Percentiles rank a stretch among this genome's conserved stretches.
Conservation (phyloP, 768 basidiomycete genomes). For the Lactarius akahatsu region DNA sequence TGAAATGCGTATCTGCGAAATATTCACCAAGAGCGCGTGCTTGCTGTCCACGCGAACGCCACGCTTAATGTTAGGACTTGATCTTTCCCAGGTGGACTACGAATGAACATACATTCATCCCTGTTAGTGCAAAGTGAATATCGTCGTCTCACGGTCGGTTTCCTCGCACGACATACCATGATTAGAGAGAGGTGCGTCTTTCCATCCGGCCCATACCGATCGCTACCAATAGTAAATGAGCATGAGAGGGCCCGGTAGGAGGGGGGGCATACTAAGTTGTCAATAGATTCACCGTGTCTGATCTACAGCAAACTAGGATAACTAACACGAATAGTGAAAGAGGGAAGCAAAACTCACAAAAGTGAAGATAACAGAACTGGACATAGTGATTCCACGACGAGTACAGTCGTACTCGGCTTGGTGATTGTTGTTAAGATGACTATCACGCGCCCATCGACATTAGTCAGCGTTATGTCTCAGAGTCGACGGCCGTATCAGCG, state of each 20-base stretch:
- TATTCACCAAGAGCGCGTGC: slow-evolving; percentile 50
- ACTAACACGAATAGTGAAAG: background rate
- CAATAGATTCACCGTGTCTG: slow-evolving; percentile 75
- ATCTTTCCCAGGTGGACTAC: background rate
- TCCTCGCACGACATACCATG: slow-evolving; percentile 50
- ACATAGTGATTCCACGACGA: slow-evolving; percentile 21
- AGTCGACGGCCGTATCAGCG: background rate
- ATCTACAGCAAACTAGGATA: slow-evolving; percentile 42
- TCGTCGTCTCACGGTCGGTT: background rate
- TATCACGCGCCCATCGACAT: background rate
- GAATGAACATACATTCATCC: slow-evolving; percentile 36
- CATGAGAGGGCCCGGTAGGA: background rate
- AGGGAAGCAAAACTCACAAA: slow-evolving; percentile 31
- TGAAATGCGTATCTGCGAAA: slow-evolving; percentile 48
- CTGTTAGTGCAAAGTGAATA: slow-evolving; percentile 23
- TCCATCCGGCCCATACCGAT: slow-evolving; percentile 71
- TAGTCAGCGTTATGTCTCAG: background rate
- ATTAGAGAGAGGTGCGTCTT: slow-evolving; percentile 69
- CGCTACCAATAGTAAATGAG: slow-evolving; percentile 31
- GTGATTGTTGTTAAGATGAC: background rate
- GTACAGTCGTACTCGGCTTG: background rate
- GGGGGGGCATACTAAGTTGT: slow-evolving; percentile 58
- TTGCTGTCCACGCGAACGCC: slow-evolving; percentile 31
- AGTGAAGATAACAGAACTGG: slow-evolving; percentile 32
- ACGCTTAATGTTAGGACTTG: background rate